Base-by-base conservation (phyloP, 495 filamentous ascomycete genomes). In the Aspergillus cristatus region DNA sequence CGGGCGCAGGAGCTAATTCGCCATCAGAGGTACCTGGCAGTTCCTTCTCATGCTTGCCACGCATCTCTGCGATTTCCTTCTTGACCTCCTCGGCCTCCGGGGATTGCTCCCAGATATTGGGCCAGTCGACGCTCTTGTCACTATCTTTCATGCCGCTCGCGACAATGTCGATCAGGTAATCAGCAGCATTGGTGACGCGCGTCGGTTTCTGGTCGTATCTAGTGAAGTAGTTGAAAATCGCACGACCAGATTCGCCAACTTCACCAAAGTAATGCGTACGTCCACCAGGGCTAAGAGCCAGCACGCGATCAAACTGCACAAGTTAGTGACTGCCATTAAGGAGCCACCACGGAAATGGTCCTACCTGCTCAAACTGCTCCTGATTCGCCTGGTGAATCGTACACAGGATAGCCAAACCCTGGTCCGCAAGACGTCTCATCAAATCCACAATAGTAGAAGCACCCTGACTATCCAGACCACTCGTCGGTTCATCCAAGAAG, bases 91-190 rank as follows among this genome's bases (percentile, higher is more conserved):
- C 71, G 15, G 81, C 71, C 50, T 91, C 84, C n/a, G 74, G 68
- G 3, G 78, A 84, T 14, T 79, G 72, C n/a, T 54, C 64, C 82
- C 82, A 94, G 35, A 93, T 72, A 34, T 83, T 79, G 12, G 70
- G 76, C 86, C 86, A 93, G 54, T 89, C 63, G 35, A 68, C 75
- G 14, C 71, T 63, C 47, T 78, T 72, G 12, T 77, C 76, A 17
- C 83, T 71, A 3, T 78, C 64, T 18, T 76, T 65, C 45, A 75
- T 74, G 28, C 84, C 83, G 24, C 81, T 82, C 18, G 86, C 86
- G 14, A 91, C 82, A 1, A 82, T 78, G 41, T 94, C 87, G n/a
- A 94, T 76, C 68, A 94, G 86, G 57, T 75, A 90, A 49, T 93
- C 87, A 1, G 86, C 87, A 4, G 85, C 80, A 53, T 89, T 87